Evolutionary conservation across 768 basidiomycete species (phyloP), one percentile per base, ranked within the genome.

Genomic region (Lactarius tabidus): DNA sequence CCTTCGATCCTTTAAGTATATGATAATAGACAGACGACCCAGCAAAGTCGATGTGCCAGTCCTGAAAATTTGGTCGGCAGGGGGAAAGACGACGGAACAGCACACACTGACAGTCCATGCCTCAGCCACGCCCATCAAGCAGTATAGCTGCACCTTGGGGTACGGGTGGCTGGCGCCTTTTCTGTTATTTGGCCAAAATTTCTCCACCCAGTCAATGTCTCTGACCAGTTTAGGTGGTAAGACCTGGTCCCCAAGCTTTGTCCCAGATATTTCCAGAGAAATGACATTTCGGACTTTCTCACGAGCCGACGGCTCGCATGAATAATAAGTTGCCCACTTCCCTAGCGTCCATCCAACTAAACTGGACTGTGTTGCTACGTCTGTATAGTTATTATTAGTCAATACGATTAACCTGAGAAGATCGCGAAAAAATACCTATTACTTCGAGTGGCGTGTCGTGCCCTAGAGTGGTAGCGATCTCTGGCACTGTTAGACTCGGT

Each of bases 11-110:
- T 51, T 79, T 82, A 23, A 97, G 80, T 65, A 99, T 88, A 70
- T 98, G 95, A 72, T 98, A 98, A 75, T 96, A 98, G n/a, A 95
- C 96, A 1, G 91, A 96, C 2, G 92, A 95, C 1, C 95, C 97
- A 26, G 96, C 96, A 73, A 99, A 98, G 77, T 99, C 97, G 65
- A 98, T 81, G 72, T 99, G 96, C 97, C 95, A 98, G 73, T 98
- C 96, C 94, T 95, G 28, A 35, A 56, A 7, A 43, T 20, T 51
- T 65, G 59, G 48, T 61, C n/a, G 45, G 39, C 63, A 53, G 15
- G 36, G 57, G 57, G 52, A 17, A 15, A 6, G 23, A 12, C 15
- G 15, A 59, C 35, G 60, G 8, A 51, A 64, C 41, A 38, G 18
- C 60, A 51, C 58, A 26, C 2, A 79, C 87, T 72, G 70, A 94